Base-by-base conservation (phyloP, 192 early-diverging fungal genomes). In the Dimargaris xerosporica region DNA sequence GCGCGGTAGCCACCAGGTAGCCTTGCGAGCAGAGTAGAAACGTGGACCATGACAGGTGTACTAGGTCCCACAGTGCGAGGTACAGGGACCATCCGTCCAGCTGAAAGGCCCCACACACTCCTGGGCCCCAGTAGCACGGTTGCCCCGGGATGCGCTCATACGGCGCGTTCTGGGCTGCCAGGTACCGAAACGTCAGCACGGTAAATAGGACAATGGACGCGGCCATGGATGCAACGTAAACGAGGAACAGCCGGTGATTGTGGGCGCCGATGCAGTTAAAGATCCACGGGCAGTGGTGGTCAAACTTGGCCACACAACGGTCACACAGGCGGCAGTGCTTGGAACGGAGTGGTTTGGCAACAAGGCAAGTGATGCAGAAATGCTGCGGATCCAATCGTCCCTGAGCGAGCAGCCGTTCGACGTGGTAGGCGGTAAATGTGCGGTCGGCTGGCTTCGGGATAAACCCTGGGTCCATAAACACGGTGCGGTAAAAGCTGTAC, bases 241-340 rank as follows among this genome's bases (percentile, higher is more conserved):
- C 30, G 70, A 98, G 80, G 69, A 98, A 98, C 28, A 81, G 67
- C 11, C 86, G 78, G 67, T 98, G 95, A 67, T 98, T 98, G 56
- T 74, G 71, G 17, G 83, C 76, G 1, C 95, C 95, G 66, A 95
- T 86, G 68, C 91, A 95, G 75, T 95, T 98, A 74, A 82, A 86
- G 31, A 91, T 94, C 94, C 93, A 98, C 21, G 93, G 96, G 62
- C 96, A 96, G 66, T 96, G 93, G 65, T 96, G 91, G 67, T 96
- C 94, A 75, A 96, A 96, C 44, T 81, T 80, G 25, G 91, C 84
- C 2, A 98, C 93, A 70, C 96, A 98, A 58, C 90, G 81, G 69
- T 94, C 80, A 66, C 94, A 96, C 54, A 87, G 75, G 65, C 85
- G 86, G 71, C 96, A 98, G 66, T 98, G 96, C 71, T 96, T 96